Conservation (phyloP, 768 basidiomycete species). For the Boletus sp. region DNA sequence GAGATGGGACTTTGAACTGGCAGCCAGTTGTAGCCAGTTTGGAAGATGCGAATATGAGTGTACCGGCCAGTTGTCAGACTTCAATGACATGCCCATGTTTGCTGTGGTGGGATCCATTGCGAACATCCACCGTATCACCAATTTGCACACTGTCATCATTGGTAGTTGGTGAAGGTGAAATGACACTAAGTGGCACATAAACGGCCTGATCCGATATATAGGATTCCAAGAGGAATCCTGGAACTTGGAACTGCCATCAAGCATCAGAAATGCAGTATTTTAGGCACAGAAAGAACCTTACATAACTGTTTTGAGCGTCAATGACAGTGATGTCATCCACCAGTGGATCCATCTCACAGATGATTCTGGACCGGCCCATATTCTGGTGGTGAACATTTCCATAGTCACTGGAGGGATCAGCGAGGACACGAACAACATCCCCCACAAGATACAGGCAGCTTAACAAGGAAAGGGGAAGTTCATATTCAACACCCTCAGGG, state of each 20-base stretch:
- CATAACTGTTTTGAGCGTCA: background rate
- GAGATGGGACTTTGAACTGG: background rate
- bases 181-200: background rate
- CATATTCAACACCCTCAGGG: background rate
- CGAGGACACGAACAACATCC: background rate
- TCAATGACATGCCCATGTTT: background rate
- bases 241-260: background rate
- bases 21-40: background rate
- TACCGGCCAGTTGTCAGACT: background rate
- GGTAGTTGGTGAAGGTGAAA: background rate
- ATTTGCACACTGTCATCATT: background rate
- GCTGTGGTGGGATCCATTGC: background rate
- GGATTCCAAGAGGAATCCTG: background rate
- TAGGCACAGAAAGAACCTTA: background rate
- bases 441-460: background rate
- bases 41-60: background rate
- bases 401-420: background rate
- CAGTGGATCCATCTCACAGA: background rate
- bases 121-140: background rate
- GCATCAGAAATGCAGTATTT: background rate
- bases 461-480: background rate
- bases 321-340: background rate
- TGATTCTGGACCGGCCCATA: background rate
- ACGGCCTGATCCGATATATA: background rate
- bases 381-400: background rate